These are phyloP conservation scores for Trichosporon sp. DNA, from an alignment of 1,284 basidiomycete species.

Conservation along the genomic window DNA sequence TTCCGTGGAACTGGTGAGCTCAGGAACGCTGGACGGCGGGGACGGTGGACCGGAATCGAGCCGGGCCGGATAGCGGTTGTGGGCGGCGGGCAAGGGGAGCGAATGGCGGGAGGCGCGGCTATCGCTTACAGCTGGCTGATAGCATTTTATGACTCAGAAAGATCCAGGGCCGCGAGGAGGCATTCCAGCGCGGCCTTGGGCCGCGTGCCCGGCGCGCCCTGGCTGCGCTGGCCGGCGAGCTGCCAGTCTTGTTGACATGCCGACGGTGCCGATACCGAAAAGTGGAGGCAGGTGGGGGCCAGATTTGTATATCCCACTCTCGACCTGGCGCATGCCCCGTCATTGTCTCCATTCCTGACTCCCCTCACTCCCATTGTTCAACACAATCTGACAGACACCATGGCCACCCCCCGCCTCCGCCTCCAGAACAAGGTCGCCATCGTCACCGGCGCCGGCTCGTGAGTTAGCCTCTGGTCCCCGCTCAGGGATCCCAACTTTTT, in stretches of 20 bases:
- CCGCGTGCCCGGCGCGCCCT: not conserved
- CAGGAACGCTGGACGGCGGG: too few relatives aligned
- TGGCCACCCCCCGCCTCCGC: slow-evolving; percentile 32
- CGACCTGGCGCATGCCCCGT: not conserved
- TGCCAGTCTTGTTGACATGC: not conserved
- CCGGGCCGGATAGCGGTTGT: too few relatives aligned
- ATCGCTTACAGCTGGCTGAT: not conserved
- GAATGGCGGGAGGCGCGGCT: not conserved
- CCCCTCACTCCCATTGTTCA: not conserved
- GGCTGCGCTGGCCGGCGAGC: not conserved
- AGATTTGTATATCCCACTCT: not conserved
- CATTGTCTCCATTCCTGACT: not conserved
- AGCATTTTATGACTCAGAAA: not conserved
- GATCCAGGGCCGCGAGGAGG: not conserved
- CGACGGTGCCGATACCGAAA: not conserved
- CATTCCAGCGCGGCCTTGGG: not conserved
- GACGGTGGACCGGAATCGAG: too few relatives aligned
- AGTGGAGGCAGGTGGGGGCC: not conserved
- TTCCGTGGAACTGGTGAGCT: too few relatives aligned
- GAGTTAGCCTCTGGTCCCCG: slow-evolving; percentile 16
- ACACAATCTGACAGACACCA: not conserved
- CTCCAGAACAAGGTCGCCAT: slow-evolving; percentile 47
- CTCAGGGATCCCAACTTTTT: not conserved
- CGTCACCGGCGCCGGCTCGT: slow-evolving; percentile 52
- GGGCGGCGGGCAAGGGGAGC: not conserved